Evolutionary conservation across 2,329 filamentous ascomycete species (phyloP).

Genomic region (Esteya vermicola): DNA sequence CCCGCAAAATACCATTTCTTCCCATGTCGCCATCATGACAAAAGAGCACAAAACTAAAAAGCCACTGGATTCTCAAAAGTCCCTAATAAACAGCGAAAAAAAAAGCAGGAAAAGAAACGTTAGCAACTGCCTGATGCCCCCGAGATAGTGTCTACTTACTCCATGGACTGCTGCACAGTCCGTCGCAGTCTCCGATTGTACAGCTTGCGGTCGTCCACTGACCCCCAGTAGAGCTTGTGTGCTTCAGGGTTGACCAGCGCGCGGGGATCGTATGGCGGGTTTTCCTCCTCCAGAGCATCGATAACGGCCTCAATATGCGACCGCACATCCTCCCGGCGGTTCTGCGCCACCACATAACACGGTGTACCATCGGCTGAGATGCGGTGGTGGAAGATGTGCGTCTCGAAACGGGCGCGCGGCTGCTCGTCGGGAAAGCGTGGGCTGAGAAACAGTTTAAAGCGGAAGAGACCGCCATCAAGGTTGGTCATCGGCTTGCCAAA

Average conservation of each 20-base stretch:
- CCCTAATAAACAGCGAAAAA: too few relatives aligned
- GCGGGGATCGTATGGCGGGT: conserved; percentile 77
- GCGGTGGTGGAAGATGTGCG: conserved; percentile 74
- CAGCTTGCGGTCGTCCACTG: conserved; percentile 60
- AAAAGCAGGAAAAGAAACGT: too few relatives aligned
- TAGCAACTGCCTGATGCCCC: too few relatives aligned
- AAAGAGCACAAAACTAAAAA: background rate
- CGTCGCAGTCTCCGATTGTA: conserved; percentile 73
- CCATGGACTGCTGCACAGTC: conserved; percentile 56
- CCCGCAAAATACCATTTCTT: too few relatives aligned
- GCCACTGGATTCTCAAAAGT: too few relatives aligned
- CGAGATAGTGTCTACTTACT: too few relatives aligned
- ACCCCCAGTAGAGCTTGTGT: conserved; percentile 75
- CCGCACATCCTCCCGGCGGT: conserved; percentile 58
- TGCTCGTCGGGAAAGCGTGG: conserved; percentile 79
- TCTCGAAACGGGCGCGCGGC: conserved; percentile 69
- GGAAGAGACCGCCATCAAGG: conserved; percentile 81
- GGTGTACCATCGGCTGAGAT: conserved; percentile 68
- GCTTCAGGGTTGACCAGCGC: conserved; percentile 79
- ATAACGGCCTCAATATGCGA: conserved; percentile 78
- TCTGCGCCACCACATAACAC: conserved; percentile 58
- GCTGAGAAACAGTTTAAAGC: conserved; percentile 65
- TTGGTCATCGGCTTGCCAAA: conserved; percentile 89
- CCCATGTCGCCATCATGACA: background rate
- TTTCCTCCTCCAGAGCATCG: conserved; percentile 70